phyloP scores from a whole-genome alignment of 2,329 filamentous ascomycete species.

The Colletotrichum ledebouriae region DNA sequence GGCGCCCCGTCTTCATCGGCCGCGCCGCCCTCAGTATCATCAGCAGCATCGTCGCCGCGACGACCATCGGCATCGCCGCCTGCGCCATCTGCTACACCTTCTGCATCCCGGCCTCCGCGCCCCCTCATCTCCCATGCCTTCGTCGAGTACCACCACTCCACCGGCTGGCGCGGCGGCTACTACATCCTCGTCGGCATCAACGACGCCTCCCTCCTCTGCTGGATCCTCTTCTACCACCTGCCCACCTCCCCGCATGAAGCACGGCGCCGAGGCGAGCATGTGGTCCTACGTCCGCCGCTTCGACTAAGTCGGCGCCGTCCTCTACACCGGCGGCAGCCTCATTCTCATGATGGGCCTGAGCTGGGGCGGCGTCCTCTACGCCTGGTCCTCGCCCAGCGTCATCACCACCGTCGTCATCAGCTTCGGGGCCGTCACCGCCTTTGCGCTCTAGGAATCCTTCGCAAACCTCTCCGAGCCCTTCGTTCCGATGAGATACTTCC shows the following conservation, averaged over 20 bases:
- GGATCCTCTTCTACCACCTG: conserved; percentile 52
- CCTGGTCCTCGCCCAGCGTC: conserved; percentile 50
- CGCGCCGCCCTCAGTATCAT: conserved; percentile 52
- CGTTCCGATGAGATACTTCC: conserved; percentile 53
- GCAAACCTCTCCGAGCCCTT: conserved; percentile 52
- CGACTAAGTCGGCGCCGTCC: conserved; percentile 50
- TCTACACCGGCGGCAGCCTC: conserved; percentile 49
- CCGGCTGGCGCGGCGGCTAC: conserved; percentile 49
- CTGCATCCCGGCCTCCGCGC: conserved; percentile 49
- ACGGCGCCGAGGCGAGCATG: conserved; percentile 46
- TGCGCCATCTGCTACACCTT: conserved; percentile 51
- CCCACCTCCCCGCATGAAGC: conserved; percentile 51
- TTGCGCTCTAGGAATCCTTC: conserved; percentile 48
- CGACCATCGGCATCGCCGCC: conserved; percentile 54
- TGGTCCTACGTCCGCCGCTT: conserved; percentile 48
- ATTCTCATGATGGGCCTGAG: conserved; percentile 50
- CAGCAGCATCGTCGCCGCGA: conserved; percentile 53
- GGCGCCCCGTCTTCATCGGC: conserved; percentile 48
- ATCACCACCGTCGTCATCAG: conserved; percentile 50
- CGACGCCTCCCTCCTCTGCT: conserved; percentile 47
- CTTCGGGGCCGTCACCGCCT: conserved; percentile 44
- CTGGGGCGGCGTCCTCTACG: conserved; percentile 50
- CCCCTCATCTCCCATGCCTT: conserved; percentile 48
- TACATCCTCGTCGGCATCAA: conserved; percentile 50
- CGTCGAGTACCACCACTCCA: conserved; percentile 45